Conservation (phyloP, 441 rosid genomes). For the Cnidoscolus chayamansa region DNA sequence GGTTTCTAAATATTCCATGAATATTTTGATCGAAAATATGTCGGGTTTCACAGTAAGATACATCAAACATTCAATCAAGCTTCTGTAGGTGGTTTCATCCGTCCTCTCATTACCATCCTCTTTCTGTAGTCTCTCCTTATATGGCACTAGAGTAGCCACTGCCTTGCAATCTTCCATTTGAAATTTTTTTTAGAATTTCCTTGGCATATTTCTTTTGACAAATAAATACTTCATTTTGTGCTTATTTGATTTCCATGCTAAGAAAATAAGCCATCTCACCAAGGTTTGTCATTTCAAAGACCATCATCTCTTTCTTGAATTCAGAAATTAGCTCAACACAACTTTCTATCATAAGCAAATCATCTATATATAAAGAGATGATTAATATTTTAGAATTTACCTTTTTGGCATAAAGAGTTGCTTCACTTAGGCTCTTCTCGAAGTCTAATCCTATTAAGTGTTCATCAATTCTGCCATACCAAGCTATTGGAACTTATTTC, state of each 20-base stretch:
- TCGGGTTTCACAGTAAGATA: neutral
- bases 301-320: neutral
- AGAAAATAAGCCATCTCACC: neutral
- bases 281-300: neutral
- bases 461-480: neutral
- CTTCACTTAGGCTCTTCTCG: neutral
- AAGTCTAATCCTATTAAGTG: neutral
- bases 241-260: neutral
- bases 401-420: neutral
- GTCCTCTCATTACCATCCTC: too few relatives aligned
- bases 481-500: neutral
- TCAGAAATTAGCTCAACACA: neutral
- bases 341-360: neutral
- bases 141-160: too few relatives aligned
- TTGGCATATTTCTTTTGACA: neutral
- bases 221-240: neutral
- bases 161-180: neutral
- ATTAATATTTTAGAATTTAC: neutral
- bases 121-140: too few relatives aligned
- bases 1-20: too few relatives aligned
- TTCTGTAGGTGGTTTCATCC: too few relatives aligned
- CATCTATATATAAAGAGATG: neutral
- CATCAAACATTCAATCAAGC: too few relatives aligned
- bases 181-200: neutral
- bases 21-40: too few relatives aligned